Evolutionary conservation across 257 asterid species (phyloP), one percentile per base, ranked within the genome.

Genomic region (Solanum chiquidenum): DNA sequence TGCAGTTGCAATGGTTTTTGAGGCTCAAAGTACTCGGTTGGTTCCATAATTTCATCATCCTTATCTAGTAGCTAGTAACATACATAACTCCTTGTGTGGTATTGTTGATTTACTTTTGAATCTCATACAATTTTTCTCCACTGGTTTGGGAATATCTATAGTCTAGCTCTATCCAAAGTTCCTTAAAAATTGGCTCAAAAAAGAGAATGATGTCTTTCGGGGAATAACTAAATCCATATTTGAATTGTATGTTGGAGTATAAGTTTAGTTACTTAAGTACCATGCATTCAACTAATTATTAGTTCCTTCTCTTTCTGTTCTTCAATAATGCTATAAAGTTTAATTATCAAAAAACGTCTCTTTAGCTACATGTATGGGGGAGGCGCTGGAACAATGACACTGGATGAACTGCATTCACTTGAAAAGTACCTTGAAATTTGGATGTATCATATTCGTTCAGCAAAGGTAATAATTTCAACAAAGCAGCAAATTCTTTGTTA

Each of bases 371-470:
- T 95, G 84, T 91, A 91, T 86, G 98, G 98, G 87, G 98, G 98
- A 86, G 98, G 94, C 86, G 87, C 91, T 80, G 96, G 97, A 86
- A 87, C 99, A 60, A 93, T 94, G 97, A 87, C 93, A 85, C 85
- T 94, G 87, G 93, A 90, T 66, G 98, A 96, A 83, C 84, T 96
- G 77, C 91, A 90, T 77, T 90, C 92, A 79, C 95, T 96, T 76
- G 98, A 96, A 89, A 96, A 94, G 86, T 94, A 94, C 90, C 97
- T 95, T 35, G 99, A 94, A 86, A 74, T 87, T 64, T 95, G 97
- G 98, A 94, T 95, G 38, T 90, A 84, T 89, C 98, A 95, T 37
- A 92, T 94, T 80, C 99, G 99, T 35, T 92, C 98, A 9, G 94
- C 97, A 46, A 96, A 96, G 98, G 99, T 96, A 93, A 44, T 34